These are phyloP conservation scores for Panellus pusillus DNA, from an alignment of 768 basidiomycete species.

Conservation along the genomic window DNA sequence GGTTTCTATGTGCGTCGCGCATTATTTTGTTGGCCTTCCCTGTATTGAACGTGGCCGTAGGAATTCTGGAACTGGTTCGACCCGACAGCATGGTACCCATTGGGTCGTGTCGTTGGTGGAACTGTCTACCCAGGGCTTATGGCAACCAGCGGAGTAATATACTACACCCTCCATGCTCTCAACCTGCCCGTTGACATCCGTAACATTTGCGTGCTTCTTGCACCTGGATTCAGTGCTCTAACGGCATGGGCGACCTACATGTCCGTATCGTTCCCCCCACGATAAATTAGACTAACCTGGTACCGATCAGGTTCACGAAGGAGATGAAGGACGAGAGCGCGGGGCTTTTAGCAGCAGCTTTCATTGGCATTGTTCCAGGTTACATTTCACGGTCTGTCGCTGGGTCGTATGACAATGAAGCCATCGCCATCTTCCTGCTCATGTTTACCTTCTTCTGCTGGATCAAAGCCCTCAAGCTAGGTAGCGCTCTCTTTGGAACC, in stretches of 20 bases:
- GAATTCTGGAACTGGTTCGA: conserved; percentile 99
- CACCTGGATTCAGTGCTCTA: conserved; percentile 94
- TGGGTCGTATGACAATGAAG: conserved; percentile 99
- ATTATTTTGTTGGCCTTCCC: background rate
- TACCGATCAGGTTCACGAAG: conserved; percentile 76
- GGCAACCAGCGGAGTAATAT: conserved; percentile 97
- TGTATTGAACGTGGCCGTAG: conserved; percentile 37
- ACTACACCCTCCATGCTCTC: conserved; percentile 82
- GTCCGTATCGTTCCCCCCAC: conserved; percentile 43
- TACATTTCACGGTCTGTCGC: conserved; percentile 99
- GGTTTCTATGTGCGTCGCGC: conserved; percentile 84
- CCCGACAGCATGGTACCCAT: conserved; percentile 98
- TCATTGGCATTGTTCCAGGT: conserved; percentile 97
- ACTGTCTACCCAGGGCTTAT: conserved; percentile 98
- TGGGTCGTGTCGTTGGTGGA: conserved; percentile 97
- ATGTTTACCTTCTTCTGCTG: conserved; percentile 99
- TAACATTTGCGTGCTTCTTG: conserved; percentile 94
- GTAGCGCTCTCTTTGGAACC: conserved; percentile 90
- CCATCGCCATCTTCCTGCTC: conserved; percentile 98
- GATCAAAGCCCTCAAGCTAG: conserved; percentile 95
- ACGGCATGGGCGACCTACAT: conserved; percentile 98
- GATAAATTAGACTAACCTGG: background rate
- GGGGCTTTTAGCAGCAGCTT: conserved; percentile 94
- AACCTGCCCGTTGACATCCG: conserved; percentile 97
- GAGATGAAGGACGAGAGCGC: conserved; percentile 96